Conservation (phyloP, 2,329 filamentous ascomycete genomes). For the Cladosporium sphaerospermum region DNA sequence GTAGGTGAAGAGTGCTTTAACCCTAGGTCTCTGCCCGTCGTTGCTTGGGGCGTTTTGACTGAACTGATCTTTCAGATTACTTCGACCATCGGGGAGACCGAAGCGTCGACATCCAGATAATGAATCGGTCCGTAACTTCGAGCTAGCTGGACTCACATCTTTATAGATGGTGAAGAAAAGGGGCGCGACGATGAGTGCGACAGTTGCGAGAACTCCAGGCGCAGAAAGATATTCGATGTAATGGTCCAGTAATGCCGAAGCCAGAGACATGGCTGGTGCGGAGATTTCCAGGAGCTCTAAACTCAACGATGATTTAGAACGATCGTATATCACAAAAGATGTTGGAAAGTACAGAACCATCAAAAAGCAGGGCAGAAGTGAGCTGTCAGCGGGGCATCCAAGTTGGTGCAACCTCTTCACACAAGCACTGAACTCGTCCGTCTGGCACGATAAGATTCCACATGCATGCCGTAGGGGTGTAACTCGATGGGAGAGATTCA, state of each 20-base stretch:
- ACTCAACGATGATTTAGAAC: too few relatives aligned
- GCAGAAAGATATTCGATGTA: conserved; percentile 20
- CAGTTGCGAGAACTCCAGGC: conserved; percentile 14
- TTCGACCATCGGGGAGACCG: conserved; percentile 17
- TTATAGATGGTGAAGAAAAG: conserved; percentile 10
- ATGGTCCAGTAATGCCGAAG: conserved; percentile 16
- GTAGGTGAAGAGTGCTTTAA: conserved; percentile 71
- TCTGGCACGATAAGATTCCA: too few relatives aligned
- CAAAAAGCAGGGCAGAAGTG: too few relatives aligned
- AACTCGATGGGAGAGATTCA: too few relatives aligned
- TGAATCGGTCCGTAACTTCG: conserved; percentile 13
- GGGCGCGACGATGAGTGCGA: conserved; percentile 17
- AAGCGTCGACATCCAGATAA: conserved; percentile 22
- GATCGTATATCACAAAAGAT: too few relatives aligned
- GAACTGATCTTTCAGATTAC: conserved; percentile 23
- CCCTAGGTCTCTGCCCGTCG: conserved; percentile 35
- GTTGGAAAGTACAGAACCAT: too few relatives aligned
- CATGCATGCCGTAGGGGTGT: too few relatives aligned
- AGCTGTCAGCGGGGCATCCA: too few relatives aligned
- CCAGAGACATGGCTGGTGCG: conserved; percentile 12
- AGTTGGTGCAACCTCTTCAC: too few relatives aligned
- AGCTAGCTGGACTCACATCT: conserved; percentile 4
- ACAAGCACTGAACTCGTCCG: too few relatives aligned
- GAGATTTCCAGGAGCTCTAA: neutral
- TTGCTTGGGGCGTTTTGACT: neutral